Conservation (phyloP, 2,329 filamentous ascomycete genomes). For the Cryphonectria carpinicola region DNA sequence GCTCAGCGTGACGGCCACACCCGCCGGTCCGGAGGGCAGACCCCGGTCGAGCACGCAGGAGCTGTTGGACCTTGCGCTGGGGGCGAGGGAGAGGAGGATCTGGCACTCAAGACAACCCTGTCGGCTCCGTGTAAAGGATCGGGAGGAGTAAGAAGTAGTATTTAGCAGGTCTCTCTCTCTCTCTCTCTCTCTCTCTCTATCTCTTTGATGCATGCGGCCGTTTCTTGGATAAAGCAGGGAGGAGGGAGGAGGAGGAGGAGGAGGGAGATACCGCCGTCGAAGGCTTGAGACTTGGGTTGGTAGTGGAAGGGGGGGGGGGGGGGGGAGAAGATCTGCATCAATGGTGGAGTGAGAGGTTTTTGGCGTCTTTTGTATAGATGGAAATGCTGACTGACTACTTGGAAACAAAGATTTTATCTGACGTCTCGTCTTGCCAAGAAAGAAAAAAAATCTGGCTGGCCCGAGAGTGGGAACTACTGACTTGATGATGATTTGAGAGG, state of each 20-base stretch:
- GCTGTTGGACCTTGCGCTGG: slow-evolving; percentile 62
- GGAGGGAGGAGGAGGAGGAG: neutral
- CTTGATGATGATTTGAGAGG: neutral
- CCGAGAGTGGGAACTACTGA: neutral
- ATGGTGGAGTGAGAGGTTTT: neutral
- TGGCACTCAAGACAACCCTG: slow-evolving; percentile 67
- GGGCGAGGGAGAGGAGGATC: slow-evolving; percentile 62
- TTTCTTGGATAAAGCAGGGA: neutral
- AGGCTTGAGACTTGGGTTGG: neutral
- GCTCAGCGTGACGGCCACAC: slow-evolving; percentile 30
- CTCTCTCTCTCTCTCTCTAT: too few relatives aligned
- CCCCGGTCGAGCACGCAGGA: slow-evolving; percentile 58
- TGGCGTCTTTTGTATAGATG: neutral
- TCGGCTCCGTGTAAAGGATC: slow-evolving; percentile 57
- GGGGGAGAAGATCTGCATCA: neutral
- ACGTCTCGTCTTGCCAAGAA: neutral
- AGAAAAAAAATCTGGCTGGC: too few relatives aligned
- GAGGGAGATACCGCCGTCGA: neutral
- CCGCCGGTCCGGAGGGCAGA: slow-evolving; percentile 36
- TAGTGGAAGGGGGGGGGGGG: neutral
- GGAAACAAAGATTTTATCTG: neutral
- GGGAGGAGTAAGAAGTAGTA: slow-evolving; percentile 23
- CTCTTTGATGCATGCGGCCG: neutral
- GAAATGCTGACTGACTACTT: neutral
- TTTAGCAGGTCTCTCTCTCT: neutral